A percentile compares a stretch with the other conserved stretches of the same genome.
Evolutionary conservation across 1,284 basidiomycete species (phyloP).

Genomic region (Phaffia rhodozyma): DNA sequence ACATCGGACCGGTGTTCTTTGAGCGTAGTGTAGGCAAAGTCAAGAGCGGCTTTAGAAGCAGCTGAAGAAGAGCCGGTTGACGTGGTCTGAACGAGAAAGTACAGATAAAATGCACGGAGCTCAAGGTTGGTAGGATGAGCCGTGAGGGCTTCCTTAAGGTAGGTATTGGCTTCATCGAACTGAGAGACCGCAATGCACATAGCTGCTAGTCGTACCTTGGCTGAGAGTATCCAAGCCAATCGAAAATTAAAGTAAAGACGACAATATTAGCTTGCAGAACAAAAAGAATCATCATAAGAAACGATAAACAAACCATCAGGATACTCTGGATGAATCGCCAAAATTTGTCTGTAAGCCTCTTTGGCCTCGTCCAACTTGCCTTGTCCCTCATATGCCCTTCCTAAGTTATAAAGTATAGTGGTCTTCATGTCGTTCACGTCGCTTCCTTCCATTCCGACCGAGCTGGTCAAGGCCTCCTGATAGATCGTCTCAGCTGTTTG

Average conservation of each 20-base stretch:
- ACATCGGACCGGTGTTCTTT: slow-evolving; percentile 71
- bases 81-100: slow-evolving; percentile 70
- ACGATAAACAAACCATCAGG: slow-evolving; percentile 58
- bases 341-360: slow-evolving; percentile 71
- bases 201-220: slow-evolving; percentile 76
- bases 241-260: background rate
- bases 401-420: slow-evolving; percentile 76
- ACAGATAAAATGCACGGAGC: slow-evolving; percentile 56
- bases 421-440: slow-evolving; percentile 54
- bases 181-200: slow-evolving; percentile 57
- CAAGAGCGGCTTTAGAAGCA: slow-evolving; percentile 57
- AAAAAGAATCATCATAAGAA: slow-evolving; percentile 10
- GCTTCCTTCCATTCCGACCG: slow-evolving; percentile 40
- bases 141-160: slow-evolving; percentile 71
- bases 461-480: slow-evolving; percentile 34
- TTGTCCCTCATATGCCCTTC: slow-evolving; percentile 70
- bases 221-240: slow-evolving; percentile 36
- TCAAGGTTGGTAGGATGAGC: slow-evolving; percentile 61
- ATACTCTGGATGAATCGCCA: slow-evolving; percentile 80
- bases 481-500: slow-evolving; percentile 37
- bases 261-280: background rate
- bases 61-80: slow-evolving; percentile 25
- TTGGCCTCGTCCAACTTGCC: slow-evolving; percentile 58
- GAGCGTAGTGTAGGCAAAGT: slow-evolving; percentile 72
- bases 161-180: slow-evolving; percentile 65